Evolutionary conservation across 1,284 basidiomycete species (phyloP), one percentile per base, ranked within the genome.

Genomic region (Ustilago crameri): DNA sequence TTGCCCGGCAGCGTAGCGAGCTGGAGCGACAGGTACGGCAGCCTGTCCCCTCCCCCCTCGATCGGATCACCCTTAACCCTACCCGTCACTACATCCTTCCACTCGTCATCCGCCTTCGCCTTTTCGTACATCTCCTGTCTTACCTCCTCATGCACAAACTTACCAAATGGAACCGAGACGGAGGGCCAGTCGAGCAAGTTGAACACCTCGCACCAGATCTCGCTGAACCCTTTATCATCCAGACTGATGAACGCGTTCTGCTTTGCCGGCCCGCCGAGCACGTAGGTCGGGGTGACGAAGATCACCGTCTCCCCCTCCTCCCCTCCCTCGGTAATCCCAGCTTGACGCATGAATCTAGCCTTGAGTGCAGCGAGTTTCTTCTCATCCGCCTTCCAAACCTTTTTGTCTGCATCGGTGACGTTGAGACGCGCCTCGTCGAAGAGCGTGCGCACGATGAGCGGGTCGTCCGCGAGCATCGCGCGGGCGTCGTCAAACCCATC

Each of bases 151-250:
- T n/a, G n/a, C n/a, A 32, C 22, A 1, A 66, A 26, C 10, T 38
- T 17, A 0, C 27, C 5, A n/a, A 67, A 42, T 15, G 64, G 55
- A 18, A 72, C 32, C 2, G 59, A 53, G 27, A 72, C 40, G 18
- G 55, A 32, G 2, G 69, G 69, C 59, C 58, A 67, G 43, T 72
- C 69, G 40, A 72, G 47, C 9, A 72, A 50, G 32, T 67, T 72
- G 32, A 72, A 48, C 18, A 67, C 38, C 35, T 67, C 51, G 35
- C 69, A 72, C 69, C 69, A 72, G 26, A 57, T 32, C 17, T 72
- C 69, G 38, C 48, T 54, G 2, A 35, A 24, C 3, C 55, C 58
- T 8, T 47, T 47, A 15, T 57, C 52, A 51, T 61, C 55, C 26
- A 65, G 47, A 17, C 32, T 17, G 1, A 46, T 15, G 4, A 67